Evolutionary conservation across 805 yeast species (phyloP), one percentile per base, ranked within the genome.

Genomic region (Saturnispora diversa): DNA sequence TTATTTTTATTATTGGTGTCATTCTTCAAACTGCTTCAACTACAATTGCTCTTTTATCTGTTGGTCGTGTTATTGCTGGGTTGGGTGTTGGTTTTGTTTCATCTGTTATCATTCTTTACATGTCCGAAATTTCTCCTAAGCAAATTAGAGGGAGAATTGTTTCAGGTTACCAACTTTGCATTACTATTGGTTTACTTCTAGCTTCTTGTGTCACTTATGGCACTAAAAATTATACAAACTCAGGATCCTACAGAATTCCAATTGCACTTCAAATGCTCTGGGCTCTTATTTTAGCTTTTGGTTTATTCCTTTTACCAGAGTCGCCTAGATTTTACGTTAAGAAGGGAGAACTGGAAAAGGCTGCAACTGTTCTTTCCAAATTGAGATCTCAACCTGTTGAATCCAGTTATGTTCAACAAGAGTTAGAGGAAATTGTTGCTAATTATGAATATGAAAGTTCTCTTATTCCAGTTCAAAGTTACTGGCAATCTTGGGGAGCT

Each of bases 91-190:
- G 94, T 50, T 74, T 76, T 44, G 68, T 82, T 33, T 75, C 87
- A 28, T 85, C 86, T 31, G 68, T 80, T 45, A 82, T 80, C 22
- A 88, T 92, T 35, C 63, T 84, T 58, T 82, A 81, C 58, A 79
- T 80, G 65, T 80, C 87, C 23, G 84, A 83, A 58, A 79, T 83
- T 25, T 73, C 85, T 16, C 92, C 90, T 21, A 77, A 72, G 52
- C 77, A 81, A 70, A 73, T 82, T 38, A 69, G 92, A 63, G 92
- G 92, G 49, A 75, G 85, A 16, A 67, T 82, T 46, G 85, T 82
- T 32, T 75, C 82, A 42, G 70, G 80, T 37, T 84, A 80, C 59
- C 94, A 83, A 58, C 58, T 59, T 48, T 56, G 57, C 46, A 69
- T 73, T 50, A 80, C 90, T 7, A 72, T 84, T 66, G 92, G 92